Percentiles rank a stretch among this genome's conserved stretches.
phyloP scores from a whole-genome alignment of 108 stramenopile genomes.

The Cylindrotheca fusiformis region DNA sequence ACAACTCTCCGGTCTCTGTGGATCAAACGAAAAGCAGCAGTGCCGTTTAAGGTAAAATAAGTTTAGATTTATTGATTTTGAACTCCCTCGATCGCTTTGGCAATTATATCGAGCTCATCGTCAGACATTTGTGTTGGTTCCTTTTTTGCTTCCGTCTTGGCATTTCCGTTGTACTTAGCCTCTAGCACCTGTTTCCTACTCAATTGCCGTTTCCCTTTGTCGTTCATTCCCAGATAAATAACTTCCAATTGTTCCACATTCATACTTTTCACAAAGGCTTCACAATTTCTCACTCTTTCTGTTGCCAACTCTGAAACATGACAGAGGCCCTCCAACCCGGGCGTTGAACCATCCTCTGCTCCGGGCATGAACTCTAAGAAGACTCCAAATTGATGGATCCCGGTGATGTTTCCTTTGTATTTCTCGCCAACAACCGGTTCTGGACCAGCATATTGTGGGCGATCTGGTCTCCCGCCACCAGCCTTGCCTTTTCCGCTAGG shows the following conservation, averaged over 20 bases:
- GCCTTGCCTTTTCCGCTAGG: conserved; percentile 32
- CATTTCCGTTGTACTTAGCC: conserved; percentile 16
- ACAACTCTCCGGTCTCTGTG: too few species aligned
- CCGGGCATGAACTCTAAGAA: conserved; percentile 83
- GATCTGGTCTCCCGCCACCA: conserved; percentile 37
- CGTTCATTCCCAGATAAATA: conserved; percentile 71
- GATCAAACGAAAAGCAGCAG: neutral
- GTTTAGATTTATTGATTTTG: conserved; percentile 24
- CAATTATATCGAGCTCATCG: conserved; percentile 73
- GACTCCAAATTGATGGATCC: conserved; percentile 81
- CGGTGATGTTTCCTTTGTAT: conserved; percentile 77
- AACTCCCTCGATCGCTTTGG: conserved; percentile 67
- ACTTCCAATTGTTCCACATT: conserved; percentile 73
- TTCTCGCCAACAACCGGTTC: conserved; percentile 66
- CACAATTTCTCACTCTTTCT: conserved; percentile 78
- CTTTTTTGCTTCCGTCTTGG: neutral
- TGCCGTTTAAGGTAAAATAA: neutral
- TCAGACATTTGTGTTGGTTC: conserved; percentile 45
- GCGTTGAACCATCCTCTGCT: conserved; percentile 76
- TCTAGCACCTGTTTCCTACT: conserved; percentile 71
- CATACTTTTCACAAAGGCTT: conserved; percentile 67
- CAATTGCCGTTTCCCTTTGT: conserved; percentile 65
- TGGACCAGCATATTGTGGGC: conserved; percentile 70
- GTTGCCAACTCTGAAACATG: conserved; percentile 82
- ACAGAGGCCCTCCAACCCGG: conserved; percentile 77